phyloP scores from a whole-genome alignment of 1,284 basidiomycete genomes.

The Tranzscheliella williamsii region DNA sequence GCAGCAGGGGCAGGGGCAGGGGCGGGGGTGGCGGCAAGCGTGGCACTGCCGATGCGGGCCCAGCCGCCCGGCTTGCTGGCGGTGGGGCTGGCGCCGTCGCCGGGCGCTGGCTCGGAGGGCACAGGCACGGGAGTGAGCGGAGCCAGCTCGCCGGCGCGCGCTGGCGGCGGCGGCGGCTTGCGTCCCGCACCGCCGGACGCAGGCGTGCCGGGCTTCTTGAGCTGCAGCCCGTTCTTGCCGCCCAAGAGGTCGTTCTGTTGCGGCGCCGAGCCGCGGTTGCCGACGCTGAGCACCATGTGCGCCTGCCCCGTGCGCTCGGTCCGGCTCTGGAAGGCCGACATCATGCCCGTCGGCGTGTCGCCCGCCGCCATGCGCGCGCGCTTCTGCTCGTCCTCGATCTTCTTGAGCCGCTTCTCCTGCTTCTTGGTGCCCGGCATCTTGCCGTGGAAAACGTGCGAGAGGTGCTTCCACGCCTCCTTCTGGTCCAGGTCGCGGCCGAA shows the following conservation, averaged over 20 bases:
- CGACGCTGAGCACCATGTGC: constrained; percentile 60
- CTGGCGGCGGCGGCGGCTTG: too few species aligned
- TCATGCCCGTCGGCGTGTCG: constrained; percentile 57
- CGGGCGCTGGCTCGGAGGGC: too few species aligned
- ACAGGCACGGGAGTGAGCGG: too few species aligned
- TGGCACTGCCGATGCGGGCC: constrained; percentile 30
- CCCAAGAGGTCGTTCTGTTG: constrained; percentile 51
- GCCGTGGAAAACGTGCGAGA: constrained; percentile 59
- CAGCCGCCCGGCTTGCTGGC: constrained; percentile 17
- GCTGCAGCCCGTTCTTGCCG: constrained; percentile 9
- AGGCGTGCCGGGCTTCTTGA: constrained; percentile 21
- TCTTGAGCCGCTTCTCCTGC: constrained; percentile 52
- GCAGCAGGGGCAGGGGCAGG: too few species aligned
- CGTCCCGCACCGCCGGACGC: too few species aligned
- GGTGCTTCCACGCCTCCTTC: constrained; percentile 71
- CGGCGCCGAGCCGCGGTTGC: constrained; percentile 49
- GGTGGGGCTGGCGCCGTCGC: too few species aligned
- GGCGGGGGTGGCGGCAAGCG: too few species aligned
- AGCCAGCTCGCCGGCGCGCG: too few species aligned
- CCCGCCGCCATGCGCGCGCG: constrained; percentile 56
- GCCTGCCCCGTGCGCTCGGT: constrained; percentile 56
- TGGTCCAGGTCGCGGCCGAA: constrained; percentile 84
- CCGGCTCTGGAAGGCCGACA: constrained; percentile 49
- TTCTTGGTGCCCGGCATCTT: constrained; percentile 55
- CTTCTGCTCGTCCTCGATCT: constrained; percentile 55